These are phyloP conservation scores for Cenococcum geophilum DNA, from an alignment of 495 filamentous ascomycete species.

Conservation along the genomic window DNA sequence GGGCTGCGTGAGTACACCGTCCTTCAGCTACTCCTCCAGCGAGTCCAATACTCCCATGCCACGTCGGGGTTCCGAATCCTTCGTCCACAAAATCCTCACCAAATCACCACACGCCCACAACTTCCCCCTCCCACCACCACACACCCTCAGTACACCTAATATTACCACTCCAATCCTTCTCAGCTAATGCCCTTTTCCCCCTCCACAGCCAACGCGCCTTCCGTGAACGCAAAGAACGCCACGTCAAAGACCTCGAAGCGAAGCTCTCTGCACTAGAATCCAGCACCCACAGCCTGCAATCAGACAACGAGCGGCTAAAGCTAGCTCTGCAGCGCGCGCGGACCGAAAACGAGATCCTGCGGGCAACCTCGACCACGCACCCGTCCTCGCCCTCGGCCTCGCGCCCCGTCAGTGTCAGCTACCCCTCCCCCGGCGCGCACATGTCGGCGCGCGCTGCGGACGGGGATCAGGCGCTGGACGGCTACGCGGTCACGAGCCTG, in stretches of 20 bases:
- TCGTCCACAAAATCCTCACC: no score
- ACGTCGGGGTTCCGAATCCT: background rate
- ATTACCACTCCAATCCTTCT: conserved; percentile 1
- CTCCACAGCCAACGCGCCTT: conserved; percentile 95
- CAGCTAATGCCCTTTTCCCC: background rate
- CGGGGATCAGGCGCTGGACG: conserved; percentile 41
- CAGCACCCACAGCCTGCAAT: conserved; percentile 47
- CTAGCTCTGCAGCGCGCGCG: conserved; percentile 70
- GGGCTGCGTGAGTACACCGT: conserved; percentile 73
- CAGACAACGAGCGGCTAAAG: conserved; percentile 80
- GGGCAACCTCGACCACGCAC: no score
- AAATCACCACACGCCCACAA: no score
- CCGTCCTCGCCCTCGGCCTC: conserved; percentile 27
- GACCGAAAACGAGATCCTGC: conserved; percentile 90
- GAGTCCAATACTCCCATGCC: conserved; percentile 2
- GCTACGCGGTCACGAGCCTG: conserved; percentile 60
- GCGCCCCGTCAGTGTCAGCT: conserved; percentile 23
- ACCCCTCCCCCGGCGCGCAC: conserved; percentile 28
- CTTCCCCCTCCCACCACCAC: no score
- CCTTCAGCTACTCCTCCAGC: conserved; percentile 3
- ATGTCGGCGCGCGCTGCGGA: conserved; percentile 29
- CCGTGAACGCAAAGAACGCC: conserved; percentile 90
- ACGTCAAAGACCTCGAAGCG: conserved; percentile 84
- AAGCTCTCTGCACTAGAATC: conserved; percentile 72
- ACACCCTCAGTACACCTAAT: no score